Base-by-base conservation (phyloP, 805 yeast species). In the Starmerella sp. region DNA sequence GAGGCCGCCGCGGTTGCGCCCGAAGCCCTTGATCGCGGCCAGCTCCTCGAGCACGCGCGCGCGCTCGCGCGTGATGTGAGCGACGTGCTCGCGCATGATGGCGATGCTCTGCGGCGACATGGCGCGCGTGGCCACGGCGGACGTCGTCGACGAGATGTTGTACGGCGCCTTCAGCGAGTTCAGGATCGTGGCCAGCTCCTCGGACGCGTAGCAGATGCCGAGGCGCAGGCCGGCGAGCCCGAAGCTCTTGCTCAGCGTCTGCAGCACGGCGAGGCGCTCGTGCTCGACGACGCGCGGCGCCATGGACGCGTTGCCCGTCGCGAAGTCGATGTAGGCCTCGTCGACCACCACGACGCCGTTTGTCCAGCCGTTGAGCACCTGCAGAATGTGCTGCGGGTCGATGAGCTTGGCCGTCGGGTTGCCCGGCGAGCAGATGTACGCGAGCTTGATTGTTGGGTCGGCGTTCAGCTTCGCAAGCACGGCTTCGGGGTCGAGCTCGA, bases 111-210 rank as follows among this genome's bases (percentile, higher is more conserved):
- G 76, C 3, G 73, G 65, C 6, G 77, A 71, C 6, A 91, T 77
- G 1, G 97, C 95, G 58, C 90, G 77, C 30, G 74, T 56, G 0
- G 95, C 97, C 44, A 88, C 72, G 54, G 78, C 77, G 5, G 96
- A 75, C 1, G 97, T 82, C 60, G 85, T 73, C 11, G 88, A 77
- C 8, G 96, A 86, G 55, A 93, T 86, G 68, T 91, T 93, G 71
- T 93, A 93, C 2, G 98, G 98, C 38, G 95, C 96, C 67, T 93
- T 93, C 84, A 91, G 83, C 29, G 95, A 80, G 68, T 93, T 93
- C 63, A 93, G 71, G 49, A 86, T 77, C 5, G 69, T 63, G 0
- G 96, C 78, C 48, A 93, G 72, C 57, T 77, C 78, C 13, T 74
- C 71, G 15, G 77, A 72, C 4, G 90, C 76, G 65, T 68, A 91